Percentiles rank a stretch among this genome's conserved stretches.
phyloP scores from a whole-genome alignment of 2,329 filamentous ascomycete genomes.

The Aspergillus neotritici region DNA sequence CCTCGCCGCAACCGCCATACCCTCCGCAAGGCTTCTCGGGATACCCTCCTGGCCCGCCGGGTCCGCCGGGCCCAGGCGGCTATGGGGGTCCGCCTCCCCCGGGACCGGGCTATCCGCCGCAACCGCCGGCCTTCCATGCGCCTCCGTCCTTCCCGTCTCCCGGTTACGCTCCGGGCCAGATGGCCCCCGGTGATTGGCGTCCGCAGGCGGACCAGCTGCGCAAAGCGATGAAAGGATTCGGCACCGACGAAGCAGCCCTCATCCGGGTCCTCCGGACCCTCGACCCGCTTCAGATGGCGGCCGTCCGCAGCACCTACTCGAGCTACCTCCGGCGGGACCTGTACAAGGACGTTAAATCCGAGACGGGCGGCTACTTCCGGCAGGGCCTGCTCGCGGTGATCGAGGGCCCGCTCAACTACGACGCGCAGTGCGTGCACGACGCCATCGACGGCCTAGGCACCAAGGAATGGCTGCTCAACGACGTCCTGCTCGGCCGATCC shows the following conservation, averaged over 20 bases:
- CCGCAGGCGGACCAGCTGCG: slow-evolving; percentile 66
- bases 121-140: slow-evolving; percentile 14
- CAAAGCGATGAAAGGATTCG: slow-evolving; percentile 87
- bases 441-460: slow-evolving; percentile 77
- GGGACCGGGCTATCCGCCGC: slow-evolving; percentile 28
- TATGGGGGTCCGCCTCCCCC: slow-evolving; percentile 32
- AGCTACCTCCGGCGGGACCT: slow-evolving; percentile 61
- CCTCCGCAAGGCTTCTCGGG: slow-evolving; percentile 14
- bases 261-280: slow-evolving; percentile 65
- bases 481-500: slow-evolving; percentile 72
- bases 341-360: slow-evolving; percentile 67
- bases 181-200: slow-evolving; percentile 60
- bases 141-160: slow-evolving; percentile 59
- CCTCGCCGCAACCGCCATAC: slow-evolving; percentile 5
- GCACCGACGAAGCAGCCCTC: slow-evolving; percentile 75
- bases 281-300: slow-evolving; percentile 70
- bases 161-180: slow-evolving; percentile 69
- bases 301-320: slow-evolving; percentile 63
- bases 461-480: slow-evolving; percentile 79
- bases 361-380: slow-evolving; percentile 70
- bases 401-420: slow-evolving; percentile 71
- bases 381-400: slow-evolving; percentile 68
- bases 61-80: slow-evolving; percentile 17
- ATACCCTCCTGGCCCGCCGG: slow-evolving; percentile 19
- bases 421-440: slow-evolving; percentile 64